Evolutionary conservation across 306 rosid genomes (phyloP).

Genomic region (Cicer arietinum): DNA sequence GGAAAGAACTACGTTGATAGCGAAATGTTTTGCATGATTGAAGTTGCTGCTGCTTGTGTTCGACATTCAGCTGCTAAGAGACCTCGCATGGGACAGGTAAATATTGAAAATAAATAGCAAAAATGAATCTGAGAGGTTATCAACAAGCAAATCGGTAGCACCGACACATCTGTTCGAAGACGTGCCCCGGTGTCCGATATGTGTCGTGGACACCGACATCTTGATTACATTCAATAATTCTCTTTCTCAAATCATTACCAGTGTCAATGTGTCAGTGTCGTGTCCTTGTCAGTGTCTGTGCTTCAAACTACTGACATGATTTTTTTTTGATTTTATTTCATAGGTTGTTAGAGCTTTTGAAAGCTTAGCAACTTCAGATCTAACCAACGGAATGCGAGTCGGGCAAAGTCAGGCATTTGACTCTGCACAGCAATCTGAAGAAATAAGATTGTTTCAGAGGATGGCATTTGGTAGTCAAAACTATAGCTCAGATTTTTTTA

Average conservation of each 20-base stretch:
- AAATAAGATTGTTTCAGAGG: constrained; percentile 68
- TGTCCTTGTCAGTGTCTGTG: too few relatives aligned
- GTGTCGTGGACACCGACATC: too few relatives aligned
- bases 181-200: too few relatives aligned
- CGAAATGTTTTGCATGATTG: constrained; percentile 78
- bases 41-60: constrained; percentile 87
- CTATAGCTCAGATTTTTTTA: constrained; percentile 72
- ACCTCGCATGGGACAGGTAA: constrained; percentile 96
- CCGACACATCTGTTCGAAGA: too few relatives aligned
- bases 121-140: not conserved
- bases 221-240: too few relatives aligned
- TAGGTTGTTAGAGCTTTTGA: constrained; percentile 96
- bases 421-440: constrained; percentile 78
- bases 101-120: constrained; percentile 6
- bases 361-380: constrained; percentile 64
- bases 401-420: constrained; percentile 78
- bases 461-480: constrained; percentile 85
- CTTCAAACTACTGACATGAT: constrained; percentile 11
- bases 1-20: constrained; percentile 64
- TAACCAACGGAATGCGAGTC: constrained; percentile 82
- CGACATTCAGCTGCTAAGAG: constrained; percentile 80
- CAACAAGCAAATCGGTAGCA: not conserved
- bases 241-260: too few relatives aligned
- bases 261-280: too few relatives aligned
- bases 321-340: constrained; percentile 45